Percentiles rank a stretch among this genome's conserved stretches.
Evolutionary conservation across 2,329 filamentous ascomycete species (phyloP).

Genomic region (Penicillium sp.): DNA sequence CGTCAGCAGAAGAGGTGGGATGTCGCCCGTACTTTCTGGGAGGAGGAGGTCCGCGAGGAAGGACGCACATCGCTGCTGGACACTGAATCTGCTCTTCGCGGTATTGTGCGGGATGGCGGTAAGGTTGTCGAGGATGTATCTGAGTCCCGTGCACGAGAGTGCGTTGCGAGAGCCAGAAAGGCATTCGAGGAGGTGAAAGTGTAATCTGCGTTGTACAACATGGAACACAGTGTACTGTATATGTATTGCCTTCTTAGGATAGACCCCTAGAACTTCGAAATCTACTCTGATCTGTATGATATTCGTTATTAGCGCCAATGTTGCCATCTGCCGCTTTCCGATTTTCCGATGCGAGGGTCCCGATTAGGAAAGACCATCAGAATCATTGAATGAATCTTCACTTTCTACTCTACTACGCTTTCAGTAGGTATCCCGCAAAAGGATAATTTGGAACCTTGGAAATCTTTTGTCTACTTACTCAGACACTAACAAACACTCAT

Average conservation of each 20-base stretch:
- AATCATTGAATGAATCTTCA: neutral
- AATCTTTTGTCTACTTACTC: no score
- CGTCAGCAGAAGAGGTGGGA: constrained; percentile 54
- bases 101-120: constrained; percentile 41
- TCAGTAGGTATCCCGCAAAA: no score
- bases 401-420: no score
- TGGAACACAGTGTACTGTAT: constrained; percentile 9
- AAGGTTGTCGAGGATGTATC: constrained; percentile 28
- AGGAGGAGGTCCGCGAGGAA: constrained; percentile 48
- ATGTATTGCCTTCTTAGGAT: constrained; percentile 14
- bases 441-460: no score
- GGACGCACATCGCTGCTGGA: constrained; percentile 48
- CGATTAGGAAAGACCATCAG: neutral
- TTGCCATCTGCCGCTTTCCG: no score
- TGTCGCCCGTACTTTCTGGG: constrained; percentile 44
- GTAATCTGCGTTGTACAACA: constrained; percentile 8
- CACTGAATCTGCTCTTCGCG: constrained; percentile 45
- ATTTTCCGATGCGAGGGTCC: no score
- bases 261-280: constrained; percentile 17
- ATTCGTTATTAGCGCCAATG: neutral
- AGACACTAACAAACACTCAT: no score
- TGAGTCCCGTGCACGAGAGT: constrained; percentile 38
- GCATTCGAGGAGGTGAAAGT: constrained; percentile 36
- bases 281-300: constrained; percentile 14
- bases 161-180: constrained; percentile 40